Evolutionary conservation across 2,329 filamentous ascomycete species (phyloP), one percentile per base, ranked within the genome.

Genomic region (Claviceps lovelessii): DNA sequence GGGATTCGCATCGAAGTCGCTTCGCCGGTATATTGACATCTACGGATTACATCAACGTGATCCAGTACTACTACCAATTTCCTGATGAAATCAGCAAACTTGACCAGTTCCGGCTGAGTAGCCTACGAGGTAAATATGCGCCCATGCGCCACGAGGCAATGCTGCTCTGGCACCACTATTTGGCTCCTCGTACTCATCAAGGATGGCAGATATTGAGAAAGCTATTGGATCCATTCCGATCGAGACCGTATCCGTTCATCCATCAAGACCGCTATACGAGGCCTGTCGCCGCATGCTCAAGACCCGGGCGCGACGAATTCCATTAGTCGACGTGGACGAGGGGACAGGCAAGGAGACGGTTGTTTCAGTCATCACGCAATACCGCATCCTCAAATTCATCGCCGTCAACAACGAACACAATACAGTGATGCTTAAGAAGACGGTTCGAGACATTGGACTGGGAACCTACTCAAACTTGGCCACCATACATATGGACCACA

Each of bases 41-140:
- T 59, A 95, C 90, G 58, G 93, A 98, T 72, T 98, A 93, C 69
- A 94, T 98, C 73, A 98, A 98, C 66, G 86, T 98, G 55, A 95
- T 98, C 45, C 91, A 97, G 69, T 98, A 98, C 72, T 97, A 98
- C 75, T 96, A 90, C 77, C 90, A 97, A 70, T 94, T 93, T 63
- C 93, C 91, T 2, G 88, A 95, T 61, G 86, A 90, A 56, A 80
- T 97, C 58, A 83, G 84, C 60, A 84, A 91, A 66, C 87, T 98
- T 63, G 93, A 97, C 61, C 88, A 95, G 69, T 96, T 98, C 68
- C 85, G 89, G 49, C 74, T 98, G 58, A 91, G 88, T 72, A 95
- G 89, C 66, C 79, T 98, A 56, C 81, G 91, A 79, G 88, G 90
- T 95, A 75, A 56, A 75, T 63, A 58, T 55, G 5, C 31, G 39